Evolutionary conservation across 495 filamentous ascomycete species (phyloP).

Genomic region (Penicillium maclennaniae): DNA sequence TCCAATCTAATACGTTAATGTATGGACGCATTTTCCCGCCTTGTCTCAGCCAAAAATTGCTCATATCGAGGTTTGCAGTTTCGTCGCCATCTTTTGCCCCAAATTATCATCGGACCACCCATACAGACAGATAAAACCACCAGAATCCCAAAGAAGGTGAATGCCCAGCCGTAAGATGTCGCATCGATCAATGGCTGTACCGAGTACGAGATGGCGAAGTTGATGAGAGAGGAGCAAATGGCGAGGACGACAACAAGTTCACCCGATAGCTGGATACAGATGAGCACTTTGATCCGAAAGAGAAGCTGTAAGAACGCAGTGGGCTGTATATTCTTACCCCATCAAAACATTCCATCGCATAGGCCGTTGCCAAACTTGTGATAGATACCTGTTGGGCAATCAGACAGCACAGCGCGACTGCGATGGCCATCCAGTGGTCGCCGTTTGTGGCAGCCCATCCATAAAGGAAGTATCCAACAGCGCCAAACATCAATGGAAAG

Average conservation of each 20-base stretch:
- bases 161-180: conserved; percentile 29
- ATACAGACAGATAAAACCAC: conserved; percentile 20
- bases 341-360: conserved; percentile 39
- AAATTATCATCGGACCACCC: conserved; percentile 24
- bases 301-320: too few species aligned
- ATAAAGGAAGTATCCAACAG: conserved; percentile 32
- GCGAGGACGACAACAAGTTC: conserved; percentile 34
- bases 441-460: conserved; percentile 31
- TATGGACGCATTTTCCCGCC: neutral
- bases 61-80: conserved; percentile 25
- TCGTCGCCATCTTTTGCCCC: conserved; percentile 30
- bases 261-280: conserved; percentile 21
- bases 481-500: conserved; percentile 25
- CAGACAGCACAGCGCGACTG: conserved; percentile 30
- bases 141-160: conserved; percentile 27
- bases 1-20: neutral
- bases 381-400: conserved; percentile 38
- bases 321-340: conserved; percentile 16
- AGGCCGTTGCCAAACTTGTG: conserved; percentile 35
- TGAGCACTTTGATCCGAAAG: neutral
- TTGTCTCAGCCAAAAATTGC: conserved; percentile 23
- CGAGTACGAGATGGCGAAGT: conserved; percentile 32
- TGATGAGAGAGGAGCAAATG: conserved; percentile 30
- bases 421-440: conserved; percentile 32
- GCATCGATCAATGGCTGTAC: conserved; percentile 32